phyloP scores from a whole-genome alignment of 2,329 filamentous ascomycete genomes.

The Echinosphaeria canescens region DNA sequence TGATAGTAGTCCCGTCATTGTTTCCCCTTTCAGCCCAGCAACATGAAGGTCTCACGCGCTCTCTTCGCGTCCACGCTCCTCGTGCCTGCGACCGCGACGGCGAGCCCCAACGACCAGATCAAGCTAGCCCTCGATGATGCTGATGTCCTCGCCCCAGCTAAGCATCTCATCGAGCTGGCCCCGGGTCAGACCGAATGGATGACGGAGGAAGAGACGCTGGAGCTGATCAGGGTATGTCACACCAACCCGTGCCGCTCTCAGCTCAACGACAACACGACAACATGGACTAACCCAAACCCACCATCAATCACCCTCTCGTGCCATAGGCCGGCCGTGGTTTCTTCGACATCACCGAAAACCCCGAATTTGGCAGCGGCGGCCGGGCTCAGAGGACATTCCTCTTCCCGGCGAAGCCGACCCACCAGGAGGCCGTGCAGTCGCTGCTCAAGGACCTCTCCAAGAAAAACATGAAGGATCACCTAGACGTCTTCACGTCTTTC shows the following conservation, averaged over 20 bases:
- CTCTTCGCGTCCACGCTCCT: too few relatives aligned
- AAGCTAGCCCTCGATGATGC: too few relatives aligned
- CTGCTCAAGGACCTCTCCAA: slow-evolving; percentile 52
- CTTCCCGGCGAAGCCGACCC: slow-evolving; percentile 13
- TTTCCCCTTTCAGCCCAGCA: too few relatives aligned
- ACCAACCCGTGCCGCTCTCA: too few relatives aligned
- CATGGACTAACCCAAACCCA: too few relatives aligned
- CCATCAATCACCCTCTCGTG: slow-evolving; percentile 4
- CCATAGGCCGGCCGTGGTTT: slow-evolving; percentile 64
- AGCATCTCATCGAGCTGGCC: slow-evolving; percentile 44
- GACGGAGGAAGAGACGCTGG: slow-evolving; percentile 91
- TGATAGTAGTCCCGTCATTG: too few relatives aligned
- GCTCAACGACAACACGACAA: too few relatives aligned
- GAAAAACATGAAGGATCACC: slow-evolving; percentile 52
- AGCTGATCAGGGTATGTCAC: slow-evolving; percentile 55
- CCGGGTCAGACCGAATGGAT: slow-evolving; percentile 72
- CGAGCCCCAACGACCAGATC: too few relatives aligned
- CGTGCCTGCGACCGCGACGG: too few relatives aligned
- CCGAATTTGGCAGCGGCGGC: slow-evolving; percentile 35
- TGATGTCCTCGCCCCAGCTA: not conserved
- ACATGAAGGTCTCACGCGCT: too few relatives aligned
- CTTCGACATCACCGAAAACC: slow-evolving; percentile 78
- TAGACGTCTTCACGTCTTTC: slow-evolving; percentile 60
- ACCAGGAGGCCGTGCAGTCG: slow-evolving; percentile 43
- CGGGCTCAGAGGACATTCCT: slow-evolving; percentile 46